Base-by-base conservation (phyloP, 352 stramenopile species). In the Phytophthora sojae region DNA sequence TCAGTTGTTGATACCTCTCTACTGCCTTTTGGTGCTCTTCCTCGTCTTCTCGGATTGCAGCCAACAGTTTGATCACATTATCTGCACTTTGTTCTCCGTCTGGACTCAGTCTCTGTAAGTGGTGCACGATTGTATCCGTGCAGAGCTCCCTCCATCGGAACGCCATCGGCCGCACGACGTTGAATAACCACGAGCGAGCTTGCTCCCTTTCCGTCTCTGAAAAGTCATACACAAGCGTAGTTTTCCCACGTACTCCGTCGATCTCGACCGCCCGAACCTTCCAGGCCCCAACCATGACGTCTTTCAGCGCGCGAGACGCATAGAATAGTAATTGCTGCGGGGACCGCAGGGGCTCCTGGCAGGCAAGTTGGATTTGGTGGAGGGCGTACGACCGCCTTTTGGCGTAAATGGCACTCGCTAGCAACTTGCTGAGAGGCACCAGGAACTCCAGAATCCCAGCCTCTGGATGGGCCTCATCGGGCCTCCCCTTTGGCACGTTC, bases 391-490 rank as follows among this genome's bases (percentile, higher is more conserved):
- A 81, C 6, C 86, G 75, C 0, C 88, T 74, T 61, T 94, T 93
- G 32, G 89, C 58, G 32, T 92, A 93, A 14, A 96, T 81, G 0
- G 75, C 74, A 11, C 74, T 71, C 0, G 82, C 82, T 1, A 96
- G 53, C 0, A 80, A 45, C 44, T 83, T 87, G 5, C 64, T 62
- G 3, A 93, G 52, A 0, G 73, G 51, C 6, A 63, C 25, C 3
- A 96, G 66, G 21, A 91, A 92, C 4, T 82, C 68, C 7, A 94
- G 25, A 1, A 90, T 76, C 4, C 88, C 88, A 15, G 73, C 61
- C 67, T 95, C 88, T 0, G 86, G 88, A 15, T 95, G 87, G 6
- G 19, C 26, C 69, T 94, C 85, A 47, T 94, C 85, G 0, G 30
- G 12, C 57, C 84, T 66, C 21, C 84, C 86, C 62, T 90, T 93